phyloP scores from a whole-genome alignment of 2,329 filamentous ascomycete genomes.

The Neopestalotiopsis sp. region DNA sequence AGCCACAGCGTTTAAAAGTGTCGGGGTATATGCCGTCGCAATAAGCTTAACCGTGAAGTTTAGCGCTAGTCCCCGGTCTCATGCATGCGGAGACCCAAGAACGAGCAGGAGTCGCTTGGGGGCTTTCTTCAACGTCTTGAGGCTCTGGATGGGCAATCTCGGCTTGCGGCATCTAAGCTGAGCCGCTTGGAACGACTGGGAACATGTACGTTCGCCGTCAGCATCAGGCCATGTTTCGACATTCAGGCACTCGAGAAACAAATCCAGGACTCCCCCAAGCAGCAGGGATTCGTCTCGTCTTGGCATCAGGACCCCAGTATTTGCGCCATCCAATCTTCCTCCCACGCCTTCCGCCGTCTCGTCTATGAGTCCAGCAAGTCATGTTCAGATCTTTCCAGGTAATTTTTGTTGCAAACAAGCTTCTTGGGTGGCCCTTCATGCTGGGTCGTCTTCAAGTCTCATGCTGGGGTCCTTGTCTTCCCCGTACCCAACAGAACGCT shows the following conservation, averaged over 20 bases:
- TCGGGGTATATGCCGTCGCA: slow-evolving; percentile 10
- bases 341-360: slow-evolving; percentile 9
- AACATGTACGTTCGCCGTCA: not conserved
- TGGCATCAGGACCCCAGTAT: slow-evolving; percentile 17
- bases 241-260: slow-evolving; percentile 19
- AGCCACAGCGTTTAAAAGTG: not conserved
- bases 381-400: slow-evolving; percentile 3
- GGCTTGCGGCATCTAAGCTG: not conserved
- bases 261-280: slow-evolving; percentile 6
- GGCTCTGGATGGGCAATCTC: slow-evolving; percentile 6
- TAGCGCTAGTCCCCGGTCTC: slow-evolving; percentile 12
- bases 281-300: slow-evolving; percentile 15
- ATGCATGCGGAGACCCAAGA: slow-evolving; percentile 13
- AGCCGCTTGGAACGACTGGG: slow-evolving; percentile 5
- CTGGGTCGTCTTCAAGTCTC: not conserved
- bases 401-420: slow-evolving; percentile 18
- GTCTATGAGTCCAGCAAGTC: not conserved
- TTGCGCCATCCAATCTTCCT: slow-evolving; percentile 19
- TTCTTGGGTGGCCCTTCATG: slow-evolving; percentile 11
- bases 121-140: not conserved
- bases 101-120: not conserved
- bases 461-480: not conserved
- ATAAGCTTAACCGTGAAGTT: slow-evolving; percentile 17
- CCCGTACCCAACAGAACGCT: not conserved
- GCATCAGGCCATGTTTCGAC: slow-evolving; percentile 18